Conservation (phyloP, 2,329 filamentous ascomycete species). For the Metarhizium album region DNA sequence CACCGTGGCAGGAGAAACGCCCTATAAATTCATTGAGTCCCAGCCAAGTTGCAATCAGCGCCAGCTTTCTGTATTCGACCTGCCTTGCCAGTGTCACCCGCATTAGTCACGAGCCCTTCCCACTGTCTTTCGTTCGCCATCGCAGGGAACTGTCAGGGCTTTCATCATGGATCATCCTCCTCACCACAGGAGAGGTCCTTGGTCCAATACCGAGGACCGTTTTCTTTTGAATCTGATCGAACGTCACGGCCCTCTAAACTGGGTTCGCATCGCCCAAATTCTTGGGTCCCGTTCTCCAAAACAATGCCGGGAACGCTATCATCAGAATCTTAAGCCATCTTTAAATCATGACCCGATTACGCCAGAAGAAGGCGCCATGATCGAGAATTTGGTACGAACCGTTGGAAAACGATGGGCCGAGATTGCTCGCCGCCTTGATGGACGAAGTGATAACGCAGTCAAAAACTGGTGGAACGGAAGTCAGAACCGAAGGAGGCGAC, state of each 20-base stretch:
- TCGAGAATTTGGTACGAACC: conserved; percentile 65
- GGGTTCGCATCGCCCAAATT: conserved; percentile 73
- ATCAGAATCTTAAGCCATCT: conserved; percentile 78
- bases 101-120: neutral
- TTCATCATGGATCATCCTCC: neutral
- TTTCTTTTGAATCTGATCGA: conserved; percentile 60
- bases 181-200: conserved; percentile 54
- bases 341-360: conserved; percentile 67
- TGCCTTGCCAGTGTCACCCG: neutral
- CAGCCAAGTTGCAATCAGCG: neutral
- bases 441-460: conserved; percentile 86
- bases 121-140: neutral
- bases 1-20: neutral
- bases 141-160: neutral
- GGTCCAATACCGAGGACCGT: conserved; percentile 68
- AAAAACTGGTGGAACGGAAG: conserved; percentile 98
- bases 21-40: neutral
- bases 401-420: conserved; percentile 89
- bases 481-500: conserved; percentile 64
- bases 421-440: conserved; percentile 70
- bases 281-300: conserved; percentile 76
- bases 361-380: conserved; percentile 56
- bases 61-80: neutral
- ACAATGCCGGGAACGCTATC: conserved; percentile 88
- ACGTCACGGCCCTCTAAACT: conserved; percentile 68